Percentiles rank a stretch among this genome's conserved stretches.
phyloP scores from a whole-genome alignment of 2,329 filamentous ascomycete species.

The Claviceps spartinae region DNA sequence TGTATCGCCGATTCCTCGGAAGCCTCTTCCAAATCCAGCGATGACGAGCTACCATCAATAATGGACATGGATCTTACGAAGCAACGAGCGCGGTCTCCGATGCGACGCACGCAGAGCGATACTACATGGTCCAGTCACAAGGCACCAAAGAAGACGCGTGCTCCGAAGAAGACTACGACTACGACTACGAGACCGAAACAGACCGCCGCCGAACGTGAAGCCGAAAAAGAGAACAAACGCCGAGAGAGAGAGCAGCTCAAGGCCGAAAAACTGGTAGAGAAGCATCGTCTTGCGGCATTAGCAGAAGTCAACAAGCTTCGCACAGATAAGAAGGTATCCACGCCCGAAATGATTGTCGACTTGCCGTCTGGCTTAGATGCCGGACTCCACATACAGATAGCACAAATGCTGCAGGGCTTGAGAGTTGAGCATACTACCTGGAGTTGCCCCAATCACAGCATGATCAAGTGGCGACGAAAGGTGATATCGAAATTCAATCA shows the following conservation, averaged over 20 bases:
- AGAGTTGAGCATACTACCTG: slow-evolving; percentile 32
- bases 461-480: slow-evolving; percentile 57
- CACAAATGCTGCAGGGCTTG: slow-evolving; percentile 36
- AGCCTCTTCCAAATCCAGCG: slow-evolving; percentile 21
- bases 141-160: slow-evolving; percentile 20
- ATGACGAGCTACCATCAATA: slow-evolving; percentile 39
- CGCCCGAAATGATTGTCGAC: slow-evolving; percentile 65
- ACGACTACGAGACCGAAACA: slow-evolving; percentile 31
- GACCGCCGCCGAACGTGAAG: slow-evolving; percentile 8
- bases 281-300: slow-evolving; percentile 50
- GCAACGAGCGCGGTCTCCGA: slow-evolving; percentile 10
- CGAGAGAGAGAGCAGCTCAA: slow-evolving; percentile 45
- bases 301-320: slow-evolving; percentile 61
- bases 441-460: slow-evolving; percentile 32
- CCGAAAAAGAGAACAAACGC: slow-evolving; percentile 41
- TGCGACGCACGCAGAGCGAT: slow-evolving; percentile 21
- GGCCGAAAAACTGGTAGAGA: slow-evolving; percentile 48
- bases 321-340: slow-evolving; percentile 59
- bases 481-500: slow-evolving; percentile 50
- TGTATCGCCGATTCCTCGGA: slow-evolving; percentile 22
- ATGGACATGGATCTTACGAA: slow-evolving; percentile 23
- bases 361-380: slow-evolving; percentile 44
- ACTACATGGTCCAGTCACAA: slow-evolving; percentile 12
- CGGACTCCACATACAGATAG: slow-evolving; percentile 30
- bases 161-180: slow-evolving; percentile 22